Evolutionary conservation across 2,329 filamentous ascomycete species (phyloP).

Genomic region (Aspergillus phoenicis): DNA sequence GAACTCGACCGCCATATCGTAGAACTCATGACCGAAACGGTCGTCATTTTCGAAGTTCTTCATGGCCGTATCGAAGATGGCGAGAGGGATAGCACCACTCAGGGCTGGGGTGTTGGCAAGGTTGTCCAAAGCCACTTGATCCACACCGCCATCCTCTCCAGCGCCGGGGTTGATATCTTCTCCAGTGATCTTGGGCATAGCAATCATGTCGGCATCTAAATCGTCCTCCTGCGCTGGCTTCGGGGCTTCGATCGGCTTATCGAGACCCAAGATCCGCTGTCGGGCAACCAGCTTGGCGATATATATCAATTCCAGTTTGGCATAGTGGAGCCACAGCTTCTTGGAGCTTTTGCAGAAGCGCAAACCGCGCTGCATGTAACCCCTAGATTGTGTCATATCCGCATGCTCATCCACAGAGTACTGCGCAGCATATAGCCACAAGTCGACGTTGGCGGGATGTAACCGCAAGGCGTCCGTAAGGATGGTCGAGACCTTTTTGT

Average conservation of each 20-base stretch:
- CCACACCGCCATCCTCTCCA: slow-evolving; percentile 55
- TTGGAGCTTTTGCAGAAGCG: slow-evolving; percentile 80
- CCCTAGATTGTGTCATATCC: slow-evolving; percentile 83
- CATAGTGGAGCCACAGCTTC: slow-evolving; percentile 85
- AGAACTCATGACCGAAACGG: slow-evolving; percentile 73
- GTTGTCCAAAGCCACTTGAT: slow-evolving; percentile 62
- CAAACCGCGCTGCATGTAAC: slow-evolving; percentile 85
- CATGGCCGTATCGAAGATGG: slow-evolving; percentile 84
- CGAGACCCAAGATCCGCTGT: slow-evolving; percentile 67
- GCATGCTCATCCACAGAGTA: slow-evolving; percentile 75
- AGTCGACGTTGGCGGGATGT: slow-evolving; percentile 77
- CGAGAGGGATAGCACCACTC: slow-evolving; percentile 88
- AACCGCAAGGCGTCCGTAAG: slow-evolving; percentile 73
- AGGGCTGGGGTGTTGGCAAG: slow-evolving; percentile 75
- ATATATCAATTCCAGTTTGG: slow-evolving; percentile 89
- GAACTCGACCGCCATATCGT: slow-evolving; percentile 75
- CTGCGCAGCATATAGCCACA: slow-evolving; percentile 85
- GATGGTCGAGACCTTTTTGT: slow-evolving; percentile 62
- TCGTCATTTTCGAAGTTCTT: slow-evolving; percentile 73
- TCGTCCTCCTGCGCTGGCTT: slow-evolving; percentile 48
- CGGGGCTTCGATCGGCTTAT: slow-evolving; percentile 45
- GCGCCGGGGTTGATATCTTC: slow-evolving; percentile 62
- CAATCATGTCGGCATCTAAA: slow-evolving; percentile 59
- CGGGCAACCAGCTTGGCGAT: slow-evolving; percentile 77
- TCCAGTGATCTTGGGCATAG: slow-evolving; percentile 60